Base-by-base conservation (phyloP, 352 stramenopile genomes). In the Phytophthora boehmeriae region DNA sequence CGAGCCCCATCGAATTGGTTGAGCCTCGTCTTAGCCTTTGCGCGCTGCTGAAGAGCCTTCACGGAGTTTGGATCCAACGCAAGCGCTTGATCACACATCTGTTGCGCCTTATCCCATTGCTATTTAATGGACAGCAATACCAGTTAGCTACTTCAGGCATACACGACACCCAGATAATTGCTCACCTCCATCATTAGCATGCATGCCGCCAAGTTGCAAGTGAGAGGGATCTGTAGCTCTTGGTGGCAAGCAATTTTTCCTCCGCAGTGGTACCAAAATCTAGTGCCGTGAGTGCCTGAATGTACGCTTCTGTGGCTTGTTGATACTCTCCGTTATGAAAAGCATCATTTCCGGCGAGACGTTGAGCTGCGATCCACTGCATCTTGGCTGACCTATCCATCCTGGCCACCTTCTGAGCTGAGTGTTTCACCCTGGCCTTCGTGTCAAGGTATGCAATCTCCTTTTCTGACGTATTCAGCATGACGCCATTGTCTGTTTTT, bases 381-480 rank as follows among this genome's bases (percentile, higher is more conserved):
- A 25, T 23, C 32, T 86, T 88, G 25, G 71, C 73, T 2, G 50
- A 11, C 28, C 72, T 59, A 41, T 59, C 50, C 48, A 88, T 46
- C 59, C 57, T 27, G 8, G 79, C 69, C 3, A 88, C 78, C 27
- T 82, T 66, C 54, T 86, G 71, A 8, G 83, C 81, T 13, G 83
- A 83, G 47, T 92, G 73, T 54, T 92, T 92, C 38, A 92, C 70
- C 38, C 86, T 89, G 5, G 84, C 80, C 45, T 90, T 79, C 20
- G 80, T 82, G 60, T 95, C 86, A 9, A 93, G 75, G 20, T 81
- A 83, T 5, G 86, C 83, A 50, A 93, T 88, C 55, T 93, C 86
- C 38, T 88, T 78, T 9, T 71, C 57, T 2, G 76, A 89, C 14
- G 80, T 93, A 61, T 91, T 81, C 11, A 95, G 74, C 78, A 92